phyloP scores from a whole-genome alignment of 2,329 filamentous ascomycete genomes.

The Diaporthe helianthi region DNA sequence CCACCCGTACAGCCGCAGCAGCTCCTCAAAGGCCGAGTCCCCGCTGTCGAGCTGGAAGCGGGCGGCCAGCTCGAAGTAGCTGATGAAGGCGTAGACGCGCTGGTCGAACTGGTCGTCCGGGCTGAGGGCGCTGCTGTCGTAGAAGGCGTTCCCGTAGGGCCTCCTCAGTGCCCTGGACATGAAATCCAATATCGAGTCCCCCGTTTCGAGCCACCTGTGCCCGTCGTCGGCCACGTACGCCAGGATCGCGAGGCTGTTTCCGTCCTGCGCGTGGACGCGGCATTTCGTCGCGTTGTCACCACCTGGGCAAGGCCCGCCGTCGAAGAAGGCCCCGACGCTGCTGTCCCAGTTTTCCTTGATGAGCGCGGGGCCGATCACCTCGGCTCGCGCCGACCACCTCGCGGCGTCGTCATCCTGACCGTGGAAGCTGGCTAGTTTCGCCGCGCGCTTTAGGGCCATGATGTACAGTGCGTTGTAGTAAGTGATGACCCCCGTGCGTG shows the following conservation, averaged over 20 bases:
- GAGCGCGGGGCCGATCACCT: conserved; percentile 45
- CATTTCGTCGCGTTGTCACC: conserved; percentile 39
- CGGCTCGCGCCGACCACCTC: conserved; percentile 50
- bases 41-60: conserved; percentile 46
- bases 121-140: conserved; percentile 51
- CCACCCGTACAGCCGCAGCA: conserved; percentile 56
- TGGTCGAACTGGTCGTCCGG: conserved; percentile 46
- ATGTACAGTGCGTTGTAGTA: conserved; percentile 62
- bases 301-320: conserved; percentile 45
- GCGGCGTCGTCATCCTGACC: conserved; percentile 43
- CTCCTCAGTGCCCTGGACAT: conserved; percentile 45
- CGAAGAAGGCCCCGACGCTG: conserved; percentile 52
- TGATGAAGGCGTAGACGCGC: conserved; percentile 59
- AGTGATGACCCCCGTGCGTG: conserved; percentile 53
- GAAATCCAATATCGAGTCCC: conserved; percentile 43
- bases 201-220: conserved; percentile 41
- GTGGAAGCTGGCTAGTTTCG: conserved; percentile 48
- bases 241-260: conserved; percentile 56
- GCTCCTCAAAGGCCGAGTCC: conserved; percentile 51
- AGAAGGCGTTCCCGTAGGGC: conserved; percentile 59
- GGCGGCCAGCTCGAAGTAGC: conserved; percentile 60
- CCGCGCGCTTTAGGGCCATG: conserved; percentile 52
- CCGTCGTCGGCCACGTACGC: conserved; percentile 45
- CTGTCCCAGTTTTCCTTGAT: conserved; percentile 51
- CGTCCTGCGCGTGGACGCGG: conserved; percentile 55